These are phyloP conservation scores for Serendipita vermifera DNA, from an alignment of 768 basidiomycete genomes.

Conservation along the genomic window DNA sequence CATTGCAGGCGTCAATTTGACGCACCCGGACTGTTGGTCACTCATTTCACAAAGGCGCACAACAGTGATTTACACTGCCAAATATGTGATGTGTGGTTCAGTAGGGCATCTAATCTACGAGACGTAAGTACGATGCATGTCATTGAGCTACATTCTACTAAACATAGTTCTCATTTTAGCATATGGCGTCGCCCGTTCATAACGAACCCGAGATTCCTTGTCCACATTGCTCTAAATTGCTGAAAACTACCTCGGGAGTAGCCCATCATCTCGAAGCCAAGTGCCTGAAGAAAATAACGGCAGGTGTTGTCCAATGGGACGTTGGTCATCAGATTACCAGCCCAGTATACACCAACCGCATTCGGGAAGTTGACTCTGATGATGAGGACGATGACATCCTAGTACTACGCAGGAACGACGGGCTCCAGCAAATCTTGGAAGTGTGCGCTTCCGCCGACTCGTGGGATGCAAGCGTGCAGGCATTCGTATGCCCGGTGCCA, in stretches of 20 bases:
- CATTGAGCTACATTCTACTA: not conserved
- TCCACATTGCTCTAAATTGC: not conserved
- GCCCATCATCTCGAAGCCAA: slow-evolving; percentile 5
- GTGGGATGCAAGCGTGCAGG: not conserved
- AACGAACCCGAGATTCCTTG: not conserved
- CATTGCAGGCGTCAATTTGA: not conserved
- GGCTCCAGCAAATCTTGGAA: not conserved
- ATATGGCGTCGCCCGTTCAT: not conserved
- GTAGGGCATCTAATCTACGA: not conserved
- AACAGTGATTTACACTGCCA: not conserved
- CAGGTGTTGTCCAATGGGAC: slow-evolving; percentile 3
- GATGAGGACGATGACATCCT: not conserved
- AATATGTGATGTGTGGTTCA: not conserved
- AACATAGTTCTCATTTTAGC: not conserved
- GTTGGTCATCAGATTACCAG: slow-evolving; percentile 1
- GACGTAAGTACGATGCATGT: not conserved
- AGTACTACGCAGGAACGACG: not conserved
- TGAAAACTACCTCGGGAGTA: slow-evolving; percentile 5
- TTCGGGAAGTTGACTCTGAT: not conserved
- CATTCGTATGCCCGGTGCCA: not conserved
- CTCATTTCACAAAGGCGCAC: not conserved
- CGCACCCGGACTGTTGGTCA: not conserved
- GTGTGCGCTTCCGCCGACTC: not conserved
- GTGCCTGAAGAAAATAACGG: not conserved
- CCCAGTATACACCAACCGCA: slow-evolving; percentile 1